Evolutionary conservation across 148 eudicot species (phyloP), one percentile per base, ranked within the genome.

Genomic region (Heliamphora exappendiculata): DNA sequence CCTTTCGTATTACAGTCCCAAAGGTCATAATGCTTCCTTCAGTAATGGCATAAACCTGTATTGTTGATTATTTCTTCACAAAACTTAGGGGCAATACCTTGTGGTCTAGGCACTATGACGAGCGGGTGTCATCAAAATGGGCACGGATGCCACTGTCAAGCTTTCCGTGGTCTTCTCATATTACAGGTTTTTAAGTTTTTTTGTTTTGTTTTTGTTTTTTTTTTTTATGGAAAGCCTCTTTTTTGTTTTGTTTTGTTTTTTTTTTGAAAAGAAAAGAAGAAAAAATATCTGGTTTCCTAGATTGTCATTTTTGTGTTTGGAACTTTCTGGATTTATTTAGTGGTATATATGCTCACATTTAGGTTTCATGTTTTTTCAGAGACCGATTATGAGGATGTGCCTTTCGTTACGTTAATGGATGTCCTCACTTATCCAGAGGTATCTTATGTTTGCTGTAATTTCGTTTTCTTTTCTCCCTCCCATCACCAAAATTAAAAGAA

Each of bases 91-190:
- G 62, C 47, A 33, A 63, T 45, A 59, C 10, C 42, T 5, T 72
- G 75, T 74, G 66, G 39, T 75, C 79, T 70, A 94, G 97, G 84
- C 69, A 74, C 28, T 84, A 78, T 70, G 82, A 85, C 49, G 89
- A 86, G 76, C 88, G 98, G 62, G 28, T 81, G 1, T 67, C 80
- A 28, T 82, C 90, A 41, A 84, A 87, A 33, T 86, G 82, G 81
- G 88, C 76, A 7, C 81, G 94, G 75, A 92, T 92, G 96, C 97
- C 98, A n/a, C 85, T 75, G 39, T 24, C 87, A 2, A 77, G 98
- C 77, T 88, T 91, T 81, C 96, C 97, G 29, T 86, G 92, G 90
- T 87, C 90, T 69, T 84, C 87, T 76, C 77, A 62, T 65, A 69
- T 92, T 58, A 87, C 97, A 87, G 98, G 97, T 92, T 67, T 64